These are phyloP conservation scores for Clausena lansium DNA, from an alignment of 345 rosid genomes.

Conservation along the genomic window DNA sequence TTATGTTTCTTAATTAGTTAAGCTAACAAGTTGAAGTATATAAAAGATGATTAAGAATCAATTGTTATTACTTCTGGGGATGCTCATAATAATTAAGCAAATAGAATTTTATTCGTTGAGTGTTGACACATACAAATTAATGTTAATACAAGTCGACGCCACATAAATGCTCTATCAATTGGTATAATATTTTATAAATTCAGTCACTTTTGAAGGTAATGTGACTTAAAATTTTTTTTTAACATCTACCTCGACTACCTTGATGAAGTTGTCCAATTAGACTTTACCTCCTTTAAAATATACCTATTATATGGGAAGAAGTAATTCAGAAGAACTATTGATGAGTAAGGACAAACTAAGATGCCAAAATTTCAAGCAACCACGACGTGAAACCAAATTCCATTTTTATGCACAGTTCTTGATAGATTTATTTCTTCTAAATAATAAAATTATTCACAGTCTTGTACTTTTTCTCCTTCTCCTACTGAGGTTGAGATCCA, in stretches of 20 bases:
- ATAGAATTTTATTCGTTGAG: not conserved
- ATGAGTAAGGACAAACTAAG: conserved; percentile 3
- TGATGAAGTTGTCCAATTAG: conserved; percentile 6
- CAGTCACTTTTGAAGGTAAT: not conserved
- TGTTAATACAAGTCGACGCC: conserved; percentile 3
- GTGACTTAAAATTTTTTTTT: not conserved
- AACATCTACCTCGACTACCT: no score
- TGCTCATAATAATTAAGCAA: not conserved
- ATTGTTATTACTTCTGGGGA: not conserved
- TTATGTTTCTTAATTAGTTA: not conserved
- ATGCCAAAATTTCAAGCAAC: conserved; percentile 28
- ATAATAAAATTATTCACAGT: not conserved
- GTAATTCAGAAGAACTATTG: not conserved
- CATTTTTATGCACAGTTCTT: conserved; percentile 9
- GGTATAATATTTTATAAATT: not conserved
- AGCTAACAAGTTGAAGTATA: not conserved
- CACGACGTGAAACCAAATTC: conserved; percentile 25
- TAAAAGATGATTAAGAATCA: not conserved
- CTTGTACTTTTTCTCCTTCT: not conserved
- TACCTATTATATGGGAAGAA: not conserved
- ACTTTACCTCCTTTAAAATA: not conserved
- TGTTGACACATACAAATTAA: conserved; percentile 1
- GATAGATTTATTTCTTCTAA: not conserved
- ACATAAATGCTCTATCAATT: conserved; percentile 2
- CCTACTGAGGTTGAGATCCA: conserved; percentile 24